phyloP scores from a whole-genome alignment of 202 grass and related monocot species.

The Carex sylvatica region DNA sequence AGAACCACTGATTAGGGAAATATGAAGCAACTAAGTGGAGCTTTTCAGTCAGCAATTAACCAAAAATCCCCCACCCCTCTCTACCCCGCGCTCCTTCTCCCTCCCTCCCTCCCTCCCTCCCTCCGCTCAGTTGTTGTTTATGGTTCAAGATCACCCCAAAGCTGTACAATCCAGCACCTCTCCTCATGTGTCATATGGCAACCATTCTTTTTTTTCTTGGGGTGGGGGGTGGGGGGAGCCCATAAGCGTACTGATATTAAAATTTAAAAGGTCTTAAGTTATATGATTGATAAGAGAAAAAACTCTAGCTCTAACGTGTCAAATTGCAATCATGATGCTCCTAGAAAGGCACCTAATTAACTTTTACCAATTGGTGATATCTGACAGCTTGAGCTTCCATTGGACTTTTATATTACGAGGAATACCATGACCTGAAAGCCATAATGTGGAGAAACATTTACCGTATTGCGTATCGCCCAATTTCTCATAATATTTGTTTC shows the following conservation, averaged over 20 bases:
- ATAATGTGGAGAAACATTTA: constrained; percentile 23
- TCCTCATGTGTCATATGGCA: neutral
- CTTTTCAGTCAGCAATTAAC: neutral
- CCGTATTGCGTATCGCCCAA: constrained; percentile 66
- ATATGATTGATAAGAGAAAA: too few species aligned
- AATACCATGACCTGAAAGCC: neutral
- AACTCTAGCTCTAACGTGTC: too few species aligned
- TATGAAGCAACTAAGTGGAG: neutral
- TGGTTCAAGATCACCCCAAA: neutral
- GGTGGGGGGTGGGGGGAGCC: too few species aligned
- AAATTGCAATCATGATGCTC: neutral
- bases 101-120: neutral
- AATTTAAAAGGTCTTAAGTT: too few species aligned
- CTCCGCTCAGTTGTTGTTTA: neutral
- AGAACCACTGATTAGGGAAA: neutral
- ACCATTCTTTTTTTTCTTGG: neutral
- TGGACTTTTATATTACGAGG: neutral
- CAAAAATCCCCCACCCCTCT: neutral
- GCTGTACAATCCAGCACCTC: neutral
- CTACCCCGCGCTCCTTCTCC: too few species aligned
- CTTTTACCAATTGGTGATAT: neutral
- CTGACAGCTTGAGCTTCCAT: neutral
- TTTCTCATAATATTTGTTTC: constrained; percentile 96
- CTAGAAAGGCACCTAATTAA: neutral
- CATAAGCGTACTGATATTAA: too few species aligned